Base-by-base conservation (phyloP, 495 filamentous ascomycete species). In the Neurospora pannonica region DNA sequence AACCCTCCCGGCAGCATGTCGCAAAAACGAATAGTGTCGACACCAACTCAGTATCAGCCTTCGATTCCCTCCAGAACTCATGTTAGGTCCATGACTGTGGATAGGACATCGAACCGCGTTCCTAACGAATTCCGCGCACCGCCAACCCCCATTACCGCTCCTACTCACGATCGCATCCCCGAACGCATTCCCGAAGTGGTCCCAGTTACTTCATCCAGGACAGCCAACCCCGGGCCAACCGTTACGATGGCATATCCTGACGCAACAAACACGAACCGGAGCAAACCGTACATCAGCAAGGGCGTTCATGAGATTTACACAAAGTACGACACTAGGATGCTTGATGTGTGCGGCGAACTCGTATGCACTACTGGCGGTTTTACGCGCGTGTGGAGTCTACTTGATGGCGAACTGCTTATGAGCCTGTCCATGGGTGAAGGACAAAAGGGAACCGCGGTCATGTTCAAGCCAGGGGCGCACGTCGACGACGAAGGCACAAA, bases 321-420 rank as follows among this genome's bases (percentile, higher is more conserved):
- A 1, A 92, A 92, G 90, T 93, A 88, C 77, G 95, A 98, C 75
- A 93, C 93, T 9, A 89, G 92, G 21, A 84, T 94, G 39, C 89
- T 97, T 79, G 95, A 94, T 74, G 91, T 96, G 43, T 97, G 92
- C 79, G 97, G 95, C 15, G 90, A 94, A 75, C 92, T 92, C 73
- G 91, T 94, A 17, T 97, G 94, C 80, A 95, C 95, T 2, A 91
- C 90, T 13, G 95, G 94, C 11, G 90, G 92, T 74, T 84, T 93
- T 69, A 97, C 96, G 8, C 88, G 93, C 74, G 92, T 93, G 0
- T 98, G 95, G 95, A 94, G 91, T 79, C 79, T 97, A 4, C 86
- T 89, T 9, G 93, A 92, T 71, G 95, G 95, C 6, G 91, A 96
- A 70, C 86, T 92, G 62, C 78, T 97, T 31, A 88, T 96, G 88